A percentile compares a stretch with the other conserved stretches of the same genome.
These are phyloP conservation scores for Nicotiana knightiana DNA, from an alignment of 257 asterid species.

Conservation along the genomic window DNA sequence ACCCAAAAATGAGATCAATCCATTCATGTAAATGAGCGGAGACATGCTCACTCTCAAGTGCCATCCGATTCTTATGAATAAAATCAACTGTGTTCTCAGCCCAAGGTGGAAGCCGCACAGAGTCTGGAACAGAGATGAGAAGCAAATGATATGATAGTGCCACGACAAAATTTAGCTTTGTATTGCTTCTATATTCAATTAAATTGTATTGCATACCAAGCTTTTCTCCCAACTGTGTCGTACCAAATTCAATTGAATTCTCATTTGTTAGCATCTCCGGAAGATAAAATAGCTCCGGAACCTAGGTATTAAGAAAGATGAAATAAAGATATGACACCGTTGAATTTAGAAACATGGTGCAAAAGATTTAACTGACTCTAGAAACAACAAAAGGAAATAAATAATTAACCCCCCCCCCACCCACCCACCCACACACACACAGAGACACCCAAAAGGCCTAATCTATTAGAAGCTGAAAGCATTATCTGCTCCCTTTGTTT, in stretches of 20 bases:
- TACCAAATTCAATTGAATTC: conserved; percentile 78
- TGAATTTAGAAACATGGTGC: conserved; percentile 16
- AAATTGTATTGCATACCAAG: conserved; percentile 51
- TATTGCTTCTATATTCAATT: conserved; percentile 5
- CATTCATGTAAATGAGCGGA: conserved; percentile 91
- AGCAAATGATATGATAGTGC: not conserved
- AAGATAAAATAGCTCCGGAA: conserved; percentile 88
- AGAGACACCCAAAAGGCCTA: no score
- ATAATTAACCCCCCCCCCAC: not conserved
- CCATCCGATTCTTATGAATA: conserved; percentile 90
- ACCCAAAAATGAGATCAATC: conserved; percentile 98
- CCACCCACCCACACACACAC: no score
- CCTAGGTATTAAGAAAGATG: conserved; percentile 34
- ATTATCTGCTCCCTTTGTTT: not conserved
- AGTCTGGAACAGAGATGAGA: conserved; percentile 40
- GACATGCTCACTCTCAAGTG: conserved; percentile 97
- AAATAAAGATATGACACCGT: not conserved
- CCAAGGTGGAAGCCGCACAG: conserved; percentile 91
- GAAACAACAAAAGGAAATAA: not conserved
- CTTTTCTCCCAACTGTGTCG: conserved; percentile 85
- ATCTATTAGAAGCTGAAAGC: not conserved
- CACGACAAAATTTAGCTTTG: conserved; percentile 2
- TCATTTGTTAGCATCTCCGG: conserved; percentile 79
- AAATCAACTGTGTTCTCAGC: conserved; percentile 88
- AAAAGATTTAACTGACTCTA: conserved; percentile 3